phyloP scores from a whole-genome alignment of 2,329 filamentous ascomycete species.

The Rhinocladiella mackenziei region DNA sequence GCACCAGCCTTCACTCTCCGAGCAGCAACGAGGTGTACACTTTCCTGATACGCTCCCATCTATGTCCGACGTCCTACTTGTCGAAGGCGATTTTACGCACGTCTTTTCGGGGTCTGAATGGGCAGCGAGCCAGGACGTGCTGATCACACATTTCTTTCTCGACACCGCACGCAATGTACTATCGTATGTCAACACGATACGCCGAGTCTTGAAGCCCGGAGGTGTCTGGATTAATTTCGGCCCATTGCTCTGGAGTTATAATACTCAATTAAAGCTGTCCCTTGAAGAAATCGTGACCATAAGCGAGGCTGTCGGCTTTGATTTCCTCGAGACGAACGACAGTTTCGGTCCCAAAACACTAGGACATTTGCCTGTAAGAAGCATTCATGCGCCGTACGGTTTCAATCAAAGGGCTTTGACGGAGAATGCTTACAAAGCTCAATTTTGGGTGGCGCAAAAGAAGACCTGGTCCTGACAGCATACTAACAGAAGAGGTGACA shows the following conservation, averaged over 20 bases:
- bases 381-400: conserved; percentile 53
- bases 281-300: conserved; percentile 52
- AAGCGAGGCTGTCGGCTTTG: conserved; percentile 50
- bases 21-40: conserved; percentile 46
- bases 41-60: conserved; percentile 43
- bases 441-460: conserved; percentile 51
- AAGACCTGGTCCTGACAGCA: too few relatives aligned
- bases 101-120: conserved; percentile 30
- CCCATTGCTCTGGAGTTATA: conserved; percentile 68
- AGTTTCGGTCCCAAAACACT: conserved; percentile 43
- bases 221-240: conserved; percentile 87
- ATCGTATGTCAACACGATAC: conserved; percentile 78
- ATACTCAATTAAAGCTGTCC: conserved; percentile 54
- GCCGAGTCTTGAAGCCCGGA: conserved; percentile 68
- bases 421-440: conserved; percentile 52
- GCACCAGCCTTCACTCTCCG: conserved; percentile 48
- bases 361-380: too few relatives aligned
- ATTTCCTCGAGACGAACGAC: conserved; percentile 45
- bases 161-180: conserved; percentile 94
- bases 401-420: conserved; percentile 51
- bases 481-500: too few relatives aligned
- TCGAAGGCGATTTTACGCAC: conserved; percentile 57
- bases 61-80: conserved; percentile 34
- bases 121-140: conserved; percentile 62
- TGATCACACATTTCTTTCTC: conserved; percentile 89